Percentiles rank a stretch among this genome's conserved stretches.
Conservation (phyloP, 2,329 filamentous ascomycete genomes). For the Neofusicoccum ribis region DNA sequence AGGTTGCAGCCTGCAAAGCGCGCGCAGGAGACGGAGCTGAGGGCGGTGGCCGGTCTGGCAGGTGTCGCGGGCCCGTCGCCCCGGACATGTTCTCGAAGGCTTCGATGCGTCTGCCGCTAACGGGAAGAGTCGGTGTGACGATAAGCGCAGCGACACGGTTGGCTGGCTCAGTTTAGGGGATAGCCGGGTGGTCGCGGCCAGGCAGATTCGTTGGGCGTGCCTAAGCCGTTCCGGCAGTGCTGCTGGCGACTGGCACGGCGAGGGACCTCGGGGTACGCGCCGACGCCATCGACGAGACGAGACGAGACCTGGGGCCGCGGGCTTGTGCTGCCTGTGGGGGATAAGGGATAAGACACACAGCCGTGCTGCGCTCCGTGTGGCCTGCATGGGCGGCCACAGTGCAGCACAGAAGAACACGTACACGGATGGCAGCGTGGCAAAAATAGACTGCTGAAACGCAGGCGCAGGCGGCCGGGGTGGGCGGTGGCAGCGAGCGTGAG, state of each 20-base stretch:
- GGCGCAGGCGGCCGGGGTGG: background rate
- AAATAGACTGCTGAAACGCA: conserved; percentile 13
- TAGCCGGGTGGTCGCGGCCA: background rate
- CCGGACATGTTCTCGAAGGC: conserved; percentile 13
- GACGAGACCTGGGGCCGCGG: background rate
- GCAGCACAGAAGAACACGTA: conserved; percentile 13
- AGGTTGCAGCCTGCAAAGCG: background rate
- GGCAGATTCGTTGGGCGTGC: background rate
- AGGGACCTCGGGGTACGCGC: background rate
- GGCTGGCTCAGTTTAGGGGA: background rate
- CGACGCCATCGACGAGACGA: background rate
- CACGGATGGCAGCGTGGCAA: conserved; percentile 12
- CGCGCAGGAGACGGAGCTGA: background rate
- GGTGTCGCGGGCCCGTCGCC: background rate
- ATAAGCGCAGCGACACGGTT: conserved; percentile 9
- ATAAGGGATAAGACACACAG: conserved; percentile 18
- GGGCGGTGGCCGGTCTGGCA: background rate
- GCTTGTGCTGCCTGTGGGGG: conserved; percentile 15
- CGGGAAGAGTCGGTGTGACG: conserved; percentile 18
- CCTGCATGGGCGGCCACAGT: background rate
- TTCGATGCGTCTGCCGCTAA: conserved; percentile 10
- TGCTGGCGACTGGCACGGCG: background rate
- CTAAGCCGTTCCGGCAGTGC: background rate
- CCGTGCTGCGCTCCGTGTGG: conserved; percentile 13
- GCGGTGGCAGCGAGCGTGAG: background rate